phyloP scores from a whole-genome alignment of 306 rosid genomes.

The Quercus variabilis region DNA sequence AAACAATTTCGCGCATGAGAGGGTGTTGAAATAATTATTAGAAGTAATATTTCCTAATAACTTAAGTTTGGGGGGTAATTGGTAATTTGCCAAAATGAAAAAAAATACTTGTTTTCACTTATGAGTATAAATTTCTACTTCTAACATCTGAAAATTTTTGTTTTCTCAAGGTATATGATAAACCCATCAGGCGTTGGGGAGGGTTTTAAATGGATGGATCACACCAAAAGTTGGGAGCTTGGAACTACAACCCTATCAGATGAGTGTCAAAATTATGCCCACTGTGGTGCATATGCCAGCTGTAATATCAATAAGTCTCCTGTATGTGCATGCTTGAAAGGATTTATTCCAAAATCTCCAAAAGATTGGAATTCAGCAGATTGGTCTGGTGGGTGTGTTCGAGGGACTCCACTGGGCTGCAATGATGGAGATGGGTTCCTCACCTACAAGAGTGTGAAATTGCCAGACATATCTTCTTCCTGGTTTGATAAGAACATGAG shows the following conservation, averaged over 20 bases:
- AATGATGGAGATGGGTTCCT: conserved; percentile 11
- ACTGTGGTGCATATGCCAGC: conserved; percentile 16
- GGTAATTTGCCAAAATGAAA: too few relatives aligned
- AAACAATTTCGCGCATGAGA: too few relatives aligned
- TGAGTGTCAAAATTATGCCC: conserved; percentile 20
- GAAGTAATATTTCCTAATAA: too few relatives aligned
- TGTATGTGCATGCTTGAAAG: conserved; percentile 19
- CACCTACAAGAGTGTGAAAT: background rate
- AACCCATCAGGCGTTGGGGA: background rate
- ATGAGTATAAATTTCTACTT: too few relatives aligned
- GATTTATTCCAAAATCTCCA: conserved; percentile 10
- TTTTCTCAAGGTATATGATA: conserved; percentile 14
- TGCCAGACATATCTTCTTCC: conserved; percentile 27
- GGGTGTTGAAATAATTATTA: too few relatives aligned
- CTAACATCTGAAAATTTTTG: too few relatives aligned
- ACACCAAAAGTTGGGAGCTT: conserved; percentile 15
- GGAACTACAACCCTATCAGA: background rate
- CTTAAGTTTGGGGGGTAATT: too few relatives aligned
- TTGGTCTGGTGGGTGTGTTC: conserved; percentile 21
- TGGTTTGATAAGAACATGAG: conserved; percentile 20
- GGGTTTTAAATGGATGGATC: conserved; percentile 12
- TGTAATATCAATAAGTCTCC: conserved; percentile 8
- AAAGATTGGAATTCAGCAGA: background rate
- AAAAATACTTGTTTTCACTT: too few relatives aligned
- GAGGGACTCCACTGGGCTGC: conserved; percentile 16